These are phyloP conservation scores for Cladosporium sp. DNA, from an alignment of 2,329 filamentous ascomycete genomes.

Conservation along the genomic window DNA sequence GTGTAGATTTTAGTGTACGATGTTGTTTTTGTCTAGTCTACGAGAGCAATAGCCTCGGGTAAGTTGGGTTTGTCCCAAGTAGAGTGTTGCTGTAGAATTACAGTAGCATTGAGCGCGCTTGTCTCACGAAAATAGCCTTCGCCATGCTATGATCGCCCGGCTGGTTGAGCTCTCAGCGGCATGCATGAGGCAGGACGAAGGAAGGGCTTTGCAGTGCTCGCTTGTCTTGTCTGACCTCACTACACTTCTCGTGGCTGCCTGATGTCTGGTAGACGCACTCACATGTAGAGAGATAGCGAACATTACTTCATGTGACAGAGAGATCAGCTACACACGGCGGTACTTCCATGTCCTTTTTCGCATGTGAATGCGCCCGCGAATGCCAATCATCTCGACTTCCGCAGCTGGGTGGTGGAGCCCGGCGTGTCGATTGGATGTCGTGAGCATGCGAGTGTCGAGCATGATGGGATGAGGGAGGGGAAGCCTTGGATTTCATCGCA, in stretches of 20 bases:
- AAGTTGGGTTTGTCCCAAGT: background rate
- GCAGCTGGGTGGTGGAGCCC: constrained; percentile 1
- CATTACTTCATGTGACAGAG: constrained; percentile 1
- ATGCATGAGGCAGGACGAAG: background rate
- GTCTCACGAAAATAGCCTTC: background rate
- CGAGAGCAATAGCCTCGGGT: background rate
- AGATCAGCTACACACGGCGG: background rate
- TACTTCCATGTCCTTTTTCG: background rate
- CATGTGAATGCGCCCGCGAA: background rate
- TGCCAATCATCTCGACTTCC: background rate
- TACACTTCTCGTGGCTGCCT: background rate
- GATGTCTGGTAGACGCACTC: background rate
- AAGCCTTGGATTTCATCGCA: background rate
- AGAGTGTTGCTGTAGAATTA: background rate
- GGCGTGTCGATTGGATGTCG: background rate
- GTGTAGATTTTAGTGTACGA: background rate
- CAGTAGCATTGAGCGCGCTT: background rate
- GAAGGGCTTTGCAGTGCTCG: background rate
- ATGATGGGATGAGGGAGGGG: background rate
- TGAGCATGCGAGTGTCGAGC: constrained; percentile 1
- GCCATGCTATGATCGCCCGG: background rate
- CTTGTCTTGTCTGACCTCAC: constrained; percentile 10
- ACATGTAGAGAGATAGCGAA: background rate
- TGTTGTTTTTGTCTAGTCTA: background rate
- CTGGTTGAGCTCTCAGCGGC: constrained; percentile 6